phyloP scores from a whole-genome alignment of 306 rosid species.

The Astragalus glycyphyllos region DNA sequence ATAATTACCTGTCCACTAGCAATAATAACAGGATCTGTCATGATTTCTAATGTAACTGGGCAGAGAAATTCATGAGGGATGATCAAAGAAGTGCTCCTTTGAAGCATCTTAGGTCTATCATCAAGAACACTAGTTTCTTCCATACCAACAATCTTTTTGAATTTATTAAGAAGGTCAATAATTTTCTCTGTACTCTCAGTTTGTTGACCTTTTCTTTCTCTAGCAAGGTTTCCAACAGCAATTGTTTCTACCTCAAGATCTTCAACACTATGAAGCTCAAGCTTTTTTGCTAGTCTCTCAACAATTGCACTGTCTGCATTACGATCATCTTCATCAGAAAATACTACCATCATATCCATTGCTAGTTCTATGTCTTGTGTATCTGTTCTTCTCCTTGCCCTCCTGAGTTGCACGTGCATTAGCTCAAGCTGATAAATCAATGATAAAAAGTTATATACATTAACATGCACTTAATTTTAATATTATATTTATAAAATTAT shows the following conservation, averaged over 20 bases:
- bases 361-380: constrained; percentile 95
- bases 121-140: constrained; percentile 49
- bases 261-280: constrained; percentile 68
- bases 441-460: no score
- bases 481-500: no score
- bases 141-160: constrained; percentile 65
- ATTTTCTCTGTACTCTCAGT: constrained; percentile 61
- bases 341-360: constrained; percentile 86
- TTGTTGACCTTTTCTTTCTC: constrained; percentile 62
- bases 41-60: constrained; percentile 84
- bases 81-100: constrained; percentile 57
- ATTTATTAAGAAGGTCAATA: constrained; percentile 64
- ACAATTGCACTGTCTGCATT: constrained; percentile 74
- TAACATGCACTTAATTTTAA: not conserved
- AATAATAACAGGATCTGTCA: constrained; percentile 89
- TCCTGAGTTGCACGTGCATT: constrained; percentile 74
- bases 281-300: constrained; percentile 74
- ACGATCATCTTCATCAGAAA: constrained; percentile 65
- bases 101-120: constrained; percentile 51
- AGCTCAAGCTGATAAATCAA: constrained; percentile 69
- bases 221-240: constrained; percentile 62
- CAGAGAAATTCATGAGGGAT: constrained; percentile 94
- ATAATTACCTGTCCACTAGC: constrained; percentile 84
- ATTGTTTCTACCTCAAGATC: constrained; percentile 69
- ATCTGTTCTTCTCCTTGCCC: constrained; percentile 72